phyloP scores from a whole-genome alignment of 208 protist species.

The Eutreptiella sp. region DNA sequence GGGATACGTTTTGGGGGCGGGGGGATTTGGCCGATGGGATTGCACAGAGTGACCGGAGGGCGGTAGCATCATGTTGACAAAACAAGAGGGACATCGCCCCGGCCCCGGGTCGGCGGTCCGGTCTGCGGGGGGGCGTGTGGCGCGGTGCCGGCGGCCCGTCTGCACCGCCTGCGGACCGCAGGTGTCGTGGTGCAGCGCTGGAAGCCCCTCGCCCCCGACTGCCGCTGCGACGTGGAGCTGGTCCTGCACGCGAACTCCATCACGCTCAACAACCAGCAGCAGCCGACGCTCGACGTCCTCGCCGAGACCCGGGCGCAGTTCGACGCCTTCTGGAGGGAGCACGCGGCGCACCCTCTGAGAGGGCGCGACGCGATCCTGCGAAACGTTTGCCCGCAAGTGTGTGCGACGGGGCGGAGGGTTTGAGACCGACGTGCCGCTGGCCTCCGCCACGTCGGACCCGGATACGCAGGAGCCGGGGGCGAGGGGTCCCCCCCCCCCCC shows the following conservation, averaged over 20 bases:
- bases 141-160: no score
- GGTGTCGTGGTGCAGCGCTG: slow-evolving; percentile 25
- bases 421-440: neutral
- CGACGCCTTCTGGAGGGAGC: slow-evolving; percentile 45
- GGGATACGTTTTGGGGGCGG: no score
- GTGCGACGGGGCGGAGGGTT: neutral
- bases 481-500: no score
- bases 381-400: slow-evolving; percentile 53
- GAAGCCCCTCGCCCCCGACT: slow-evolving; percentile 14
- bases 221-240: slow-evolving; percentile 30
- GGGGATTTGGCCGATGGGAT: no score
- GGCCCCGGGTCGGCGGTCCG: no score
- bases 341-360: slow-evolving; percentile 39
- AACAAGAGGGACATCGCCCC: no score
- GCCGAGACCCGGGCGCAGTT: no score
- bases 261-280: slow-evolving; percentile 51
- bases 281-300: slow-evolving; percentile 35
- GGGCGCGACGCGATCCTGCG: slow-evolving; percentile 51
- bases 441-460: neutral
- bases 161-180: no score
- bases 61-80: no score
- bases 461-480: no score
- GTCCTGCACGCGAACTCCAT: slow-evolving; percentile 53
- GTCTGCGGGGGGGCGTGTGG: no score
- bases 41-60: no score